Evolutionary conservation across 2,329 filamentous ascomycete species (phyloP), one percentile per base, ranked within the genome.

Genomic region (Stagonosporopsis vannaccii): DNA sequence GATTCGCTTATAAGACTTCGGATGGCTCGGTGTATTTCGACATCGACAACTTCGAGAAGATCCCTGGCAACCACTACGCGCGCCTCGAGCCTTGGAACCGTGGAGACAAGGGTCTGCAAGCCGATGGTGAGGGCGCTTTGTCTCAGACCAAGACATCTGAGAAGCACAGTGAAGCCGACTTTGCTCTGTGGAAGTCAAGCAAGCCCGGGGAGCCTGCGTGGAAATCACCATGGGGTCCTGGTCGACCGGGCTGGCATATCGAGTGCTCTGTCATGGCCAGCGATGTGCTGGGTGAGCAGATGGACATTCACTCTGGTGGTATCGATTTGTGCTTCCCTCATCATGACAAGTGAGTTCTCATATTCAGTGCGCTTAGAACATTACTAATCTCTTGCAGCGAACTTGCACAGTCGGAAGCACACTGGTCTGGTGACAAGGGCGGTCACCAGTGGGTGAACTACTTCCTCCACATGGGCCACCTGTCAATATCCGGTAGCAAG

Each of bases 231-330:
- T 98, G 94, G 93, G 92, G 94, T 4, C 83, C 87, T 52, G 93
- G 93, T 4, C 84, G 94, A 40, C 94, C 94, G 1, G 94, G 94
- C 17, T 98, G 94, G 94, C 94, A 97, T 72, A 97, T 97, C 69
- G 93, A 97, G 79, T 97, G 94, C 86, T 93, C 90, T 1, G 92
- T 92, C 15, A 97, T 98, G 94, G 92, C 93, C 0, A 94, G 90
- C 2, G 91, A 93, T 61, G 85, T 92, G n/a, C 80, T 98, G 1
- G 93, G 93, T 5, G 83, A 87, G 25, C 84, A 88, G 59, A 92
- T 98, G 81, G 94, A 98, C 74, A 91, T 97, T 50, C 94, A 97
- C 76, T 96, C 91, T 20, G 93, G 94, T 25, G 94, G 94, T 55
- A 90, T 97, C 58, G 94, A 98, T 75, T 83, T 98, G 49, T 78